Evolutionary conservation across 345 rosid genomes (phyloP).

Genomic region (Pistacia integerrima): DNA sequence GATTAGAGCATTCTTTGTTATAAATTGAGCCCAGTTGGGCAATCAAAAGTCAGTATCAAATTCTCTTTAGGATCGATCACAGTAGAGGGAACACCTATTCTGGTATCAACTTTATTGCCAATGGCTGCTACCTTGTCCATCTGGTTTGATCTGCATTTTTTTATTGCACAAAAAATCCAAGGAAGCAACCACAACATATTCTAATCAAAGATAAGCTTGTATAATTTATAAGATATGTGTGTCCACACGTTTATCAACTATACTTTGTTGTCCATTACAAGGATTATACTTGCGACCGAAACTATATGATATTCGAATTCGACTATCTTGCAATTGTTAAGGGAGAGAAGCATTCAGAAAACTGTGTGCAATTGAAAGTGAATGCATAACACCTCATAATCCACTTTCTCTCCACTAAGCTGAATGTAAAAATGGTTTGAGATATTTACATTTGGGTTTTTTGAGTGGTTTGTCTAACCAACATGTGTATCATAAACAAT

Average conservation of each 20-base stretch:
- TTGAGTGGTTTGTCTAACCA: conserved; percentile 20
- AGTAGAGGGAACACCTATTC: neutral
- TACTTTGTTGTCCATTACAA: neutral
- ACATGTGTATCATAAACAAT: conserved; percentile 8
- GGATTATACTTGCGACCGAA: neutral
- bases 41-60: neutral
- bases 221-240: neutral
- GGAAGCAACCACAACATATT: neutral
- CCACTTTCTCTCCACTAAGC: conserved; percentile 28
- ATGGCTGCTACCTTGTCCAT: conserved; percentile 6
- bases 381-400: conserved; percentile 25
- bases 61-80: neutral
- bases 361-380: neutral
- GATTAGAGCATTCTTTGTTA: neutral
- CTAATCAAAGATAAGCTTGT: neutral
- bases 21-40: neutral
- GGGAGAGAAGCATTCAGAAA: neutral
- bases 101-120: neutral
- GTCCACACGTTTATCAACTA: neutral
- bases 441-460: conserved; percentile 1
- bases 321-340: neutral
- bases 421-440: neutral
- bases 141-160: neutral
- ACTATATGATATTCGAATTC: neutral
- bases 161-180: neutral